These are phyloP conservation scores for Starmerella davenportii DNA, from an alignment of 805 yeast species.

Conservation along the genomic window DNA sequence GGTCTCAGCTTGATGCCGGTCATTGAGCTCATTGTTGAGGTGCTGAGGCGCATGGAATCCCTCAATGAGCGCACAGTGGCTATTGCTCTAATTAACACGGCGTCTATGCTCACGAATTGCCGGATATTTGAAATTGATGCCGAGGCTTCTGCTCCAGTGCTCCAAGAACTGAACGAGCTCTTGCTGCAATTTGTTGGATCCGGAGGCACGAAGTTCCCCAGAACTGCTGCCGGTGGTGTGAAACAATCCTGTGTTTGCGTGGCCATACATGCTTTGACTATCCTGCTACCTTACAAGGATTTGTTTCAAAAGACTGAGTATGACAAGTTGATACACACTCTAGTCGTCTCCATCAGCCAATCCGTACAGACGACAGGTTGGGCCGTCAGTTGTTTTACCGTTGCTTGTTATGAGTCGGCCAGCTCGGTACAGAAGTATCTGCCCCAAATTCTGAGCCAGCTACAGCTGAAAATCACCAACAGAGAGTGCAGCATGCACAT, in stretches of 20 bases:
- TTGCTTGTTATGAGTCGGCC: slow-evolving; percentile 71
- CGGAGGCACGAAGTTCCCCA: slow-evolving; percentile 6
- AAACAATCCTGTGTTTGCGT: slow-evolving; percentile 27
- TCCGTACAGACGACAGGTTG: slow-evolving; percentile 61
- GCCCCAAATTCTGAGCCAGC: slow-evolving; percentile 46
- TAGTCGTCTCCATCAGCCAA: slow-evolving; percentile 37
- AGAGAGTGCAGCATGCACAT: slow-evolving; percentile 54
- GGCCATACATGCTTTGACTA: slow-evolving; percentile 37
- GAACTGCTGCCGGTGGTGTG: neutral
- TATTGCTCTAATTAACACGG: slow-evolving; percentile 40
- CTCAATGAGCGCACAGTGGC: slow-evolving; percentile 45
- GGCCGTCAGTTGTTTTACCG: slow-evolving; percentile 53
- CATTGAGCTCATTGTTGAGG: slow-evolving; percentile 28
- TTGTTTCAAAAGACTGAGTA: slow-evolving; percentile 38
- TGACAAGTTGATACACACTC: slow-evolving; percentile 43
- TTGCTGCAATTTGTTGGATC: slow-evolving; percentile 3
- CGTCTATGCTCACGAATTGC: slow-evolving; percentile 31
- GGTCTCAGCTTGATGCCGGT: slow-evolving; percentile 32
- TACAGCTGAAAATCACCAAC: slow-evolving; percentile 59
- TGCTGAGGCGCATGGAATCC: slow-evolving; percentile 34
- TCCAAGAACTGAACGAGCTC: slow-evolving; percentile 5
- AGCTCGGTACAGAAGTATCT: slow-evolving; percentile 49
- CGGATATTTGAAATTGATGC: slow-evolving; percentile 26
- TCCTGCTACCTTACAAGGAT: slow-evolving; percentile 34
- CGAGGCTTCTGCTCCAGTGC: slow-evolving; percentile 11